Conservation (phyloP, 2,329 filamentous ascomycete genomes). For the Penicillium frequentans region DNA sequence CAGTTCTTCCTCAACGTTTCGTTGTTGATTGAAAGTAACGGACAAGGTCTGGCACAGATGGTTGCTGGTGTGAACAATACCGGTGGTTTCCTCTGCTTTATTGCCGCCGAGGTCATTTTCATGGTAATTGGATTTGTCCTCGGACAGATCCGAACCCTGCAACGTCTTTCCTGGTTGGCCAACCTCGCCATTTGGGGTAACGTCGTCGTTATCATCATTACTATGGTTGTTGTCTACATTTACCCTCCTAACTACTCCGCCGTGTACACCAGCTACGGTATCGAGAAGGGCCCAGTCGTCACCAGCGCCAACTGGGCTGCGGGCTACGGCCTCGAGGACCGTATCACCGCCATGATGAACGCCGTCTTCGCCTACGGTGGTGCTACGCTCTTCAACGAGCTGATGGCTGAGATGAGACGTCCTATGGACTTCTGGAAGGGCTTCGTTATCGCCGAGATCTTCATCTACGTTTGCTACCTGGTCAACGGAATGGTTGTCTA, state of each 20-base stretch:
- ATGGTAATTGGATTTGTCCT: slow-evolving; percentile 53
- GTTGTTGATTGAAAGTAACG: slow-evolving; percentile 38
- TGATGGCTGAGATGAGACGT: slow-evolving; percentile 34
- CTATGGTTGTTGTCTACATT: slow-evolving; percentile 54
- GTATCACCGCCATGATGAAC: slow-evolving; percentile 29
- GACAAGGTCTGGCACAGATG: slow-evolving; percentile 52
- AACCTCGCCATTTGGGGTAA: slow-evolving; percentile 59
- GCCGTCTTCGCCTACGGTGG: slow-evolving; percentile 32
- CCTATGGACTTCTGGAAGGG: slow-evolving; percentile 39
- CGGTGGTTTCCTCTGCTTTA: slow-evolving; percentile 51
- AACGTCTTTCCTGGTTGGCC: slow-evolving; percentile 39
- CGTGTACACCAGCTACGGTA: slow-evolving; percentile 15
- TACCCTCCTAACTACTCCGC: slow-evolving; percentile 50
- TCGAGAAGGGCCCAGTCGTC: slow-evolving; percentile 42
- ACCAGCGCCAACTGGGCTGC: slow-evolving; percentile 24
- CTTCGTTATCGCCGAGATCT: slow-evolving; percentile 33
- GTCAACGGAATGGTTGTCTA: slow-evolving; percentile 33
- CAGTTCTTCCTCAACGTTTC: slow-evolving; percentile 27
- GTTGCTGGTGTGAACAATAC: slow-evolving; percentile 15
- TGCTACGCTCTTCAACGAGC: slow-evolving; percentile 30
- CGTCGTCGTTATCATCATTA: slow-evolving; percentile 55
- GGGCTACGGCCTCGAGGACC: slow-evolving; percentile 4
- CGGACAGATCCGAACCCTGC: slow-evolving; percentile 58
- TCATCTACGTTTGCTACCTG: slow-evolving; percentile 39
- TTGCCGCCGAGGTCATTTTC: slow-evolving; percentile 54